phyloP scores from a whole-genome alignment of 768 basidiomycete genomes.

The Pleurotus sapidus region DNA sequence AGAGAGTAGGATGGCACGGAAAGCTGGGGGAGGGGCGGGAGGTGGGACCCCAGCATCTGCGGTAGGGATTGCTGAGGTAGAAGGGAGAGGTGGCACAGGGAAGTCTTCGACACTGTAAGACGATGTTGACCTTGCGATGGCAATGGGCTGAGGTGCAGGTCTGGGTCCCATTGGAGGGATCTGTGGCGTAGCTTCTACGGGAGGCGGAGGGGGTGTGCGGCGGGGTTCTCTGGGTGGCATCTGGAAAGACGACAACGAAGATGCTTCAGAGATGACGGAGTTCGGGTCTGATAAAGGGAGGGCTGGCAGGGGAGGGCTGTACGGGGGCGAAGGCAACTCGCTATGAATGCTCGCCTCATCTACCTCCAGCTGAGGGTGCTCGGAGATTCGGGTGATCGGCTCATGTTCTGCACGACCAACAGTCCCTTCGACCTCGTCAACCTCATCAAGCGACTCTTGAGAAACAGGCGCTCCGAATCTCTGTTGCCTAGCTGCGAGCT shows the following conservation, averaged over 20 bases:
- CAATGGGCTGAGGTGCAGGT: slow-evolving; percentile 17
- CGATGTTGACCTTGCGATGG: slow-evolving; percentile 36
- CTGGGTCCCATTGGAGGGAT: neutral
- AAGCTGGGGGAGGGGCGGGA: slow-evolving; percentile 42
- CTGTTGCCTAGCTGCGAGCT: slow-evolving; percentile 2
- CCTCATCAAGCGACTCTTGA: neutral
- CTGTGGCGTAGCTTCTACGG: slow-evolving; percentile 8
- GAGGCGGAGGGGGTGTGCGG: slow-evolving; percentile 25
- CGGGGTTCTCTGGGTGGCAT: slow-evolving; percentile 32
- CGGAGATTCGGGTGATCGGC: neutral
- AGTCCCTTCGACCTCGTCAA: neutral
- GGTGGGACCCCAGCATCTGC: slow-evolving; percentile 15
- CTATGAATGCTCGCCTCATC: neutral
- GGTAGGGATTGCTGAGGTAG: slow-evolving; percentile 24
- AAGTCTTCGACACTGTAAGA: slow-evolving; percentile 34
- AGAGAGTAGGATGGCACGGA: slow-evolving; percentile 66
- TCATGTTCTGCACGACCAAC: neutral
- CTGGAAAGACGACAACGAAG: slow-evolving; percentile 22
- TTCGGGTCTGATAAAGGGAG: slow-evolving; percentile 30
- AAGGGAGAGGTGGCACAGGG: slow-evolving; percentile 46
- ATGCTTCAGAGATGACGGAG: slow-evolving; percentile 1
- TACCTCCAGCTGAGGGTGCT: neutral
- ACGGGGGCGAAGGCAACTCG: slow-evolving; percentile 27
- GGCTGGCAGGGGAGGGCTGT: slow-evolving; percentile 57
- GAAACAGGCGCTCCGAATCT: neutral